Evolutionary conservation across 225 moss, liverwort and hornwort species (phyloP).

Genomic region (Takakia lepidozioides): DNA sequence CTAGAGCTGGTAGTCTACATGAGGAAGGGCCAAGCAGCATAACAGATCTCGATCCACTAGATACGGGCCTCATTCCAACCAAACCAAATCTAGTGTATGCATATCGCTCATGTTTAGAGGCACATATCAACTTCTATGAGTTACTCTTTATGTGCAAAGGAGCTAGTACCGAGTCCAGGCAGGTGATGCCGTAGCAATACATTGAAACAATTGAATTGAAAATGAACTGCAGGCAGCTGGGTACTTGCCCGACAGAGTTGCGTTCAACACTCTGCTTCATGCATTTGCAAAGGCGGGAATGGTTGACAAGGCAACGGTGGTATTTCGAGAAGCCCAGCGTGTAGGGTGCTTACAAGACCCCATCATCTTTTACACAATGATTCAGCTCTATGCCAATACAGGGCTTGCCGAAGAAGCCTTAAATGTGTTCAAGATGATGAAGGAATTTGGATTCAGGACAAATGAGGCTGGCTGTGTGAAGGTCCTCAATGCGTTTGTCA

Average conservation of each 20-base stretch:
- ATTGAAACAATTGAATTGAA: too few relatives aligned
- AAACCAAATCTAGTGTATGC: too few relatives aligned
- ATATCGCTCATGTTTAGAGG: too few relatives aligned
- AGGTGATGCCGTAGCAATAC: too few relatives aligned
- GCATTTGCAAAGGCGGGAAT: slow-evolving; percentile 53
- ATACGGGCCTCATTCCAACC: too few relatives aligned
- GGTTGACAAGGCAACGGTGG: slow-evolving; percentile 52
- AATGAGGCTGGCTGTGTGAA: slow-evolving; percentile 48
- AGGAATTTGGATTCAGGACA: slow-evolving; percentile 23
- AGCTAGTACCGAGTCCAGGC: too few relatives aligned
- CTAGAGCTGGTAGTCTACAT: too few relatives aligned
- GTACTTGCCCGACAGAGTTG: slow-evolving; percentile 37
- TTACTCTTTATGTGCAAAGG: too few relatives aligned
- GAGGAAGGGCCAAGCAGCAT: too few relatives aligned
- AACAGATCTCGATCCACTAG: too few relatives aligned
- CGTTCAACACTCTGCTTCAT: slow-evolving; percentile 51
- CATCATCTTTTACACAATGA: slow-evolving; percentile 59
- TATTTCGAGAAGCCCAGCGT: slow-evolving; percentile 42
- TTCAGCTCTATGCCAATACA: slow-evolving; percentile 48
- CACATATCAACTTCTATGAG: too few relatives aligned
- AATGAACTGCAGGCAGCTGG: slow-evolving; percentile 56
- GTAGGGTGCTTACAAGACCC: slow-evolving; percentile 32
- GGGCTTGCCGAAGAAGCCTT: slow-evolving; percentile 46
- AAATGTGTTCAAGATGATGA: slow-evolving; percentile 42
- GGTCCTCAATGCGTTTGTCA: slow-evolving; percentile 43